Evolutionary conservation across 345 rosid genomes (phyloP), one percentile per base, ranked within the genome.

Genomic region (Populus deltoides): DNA sequence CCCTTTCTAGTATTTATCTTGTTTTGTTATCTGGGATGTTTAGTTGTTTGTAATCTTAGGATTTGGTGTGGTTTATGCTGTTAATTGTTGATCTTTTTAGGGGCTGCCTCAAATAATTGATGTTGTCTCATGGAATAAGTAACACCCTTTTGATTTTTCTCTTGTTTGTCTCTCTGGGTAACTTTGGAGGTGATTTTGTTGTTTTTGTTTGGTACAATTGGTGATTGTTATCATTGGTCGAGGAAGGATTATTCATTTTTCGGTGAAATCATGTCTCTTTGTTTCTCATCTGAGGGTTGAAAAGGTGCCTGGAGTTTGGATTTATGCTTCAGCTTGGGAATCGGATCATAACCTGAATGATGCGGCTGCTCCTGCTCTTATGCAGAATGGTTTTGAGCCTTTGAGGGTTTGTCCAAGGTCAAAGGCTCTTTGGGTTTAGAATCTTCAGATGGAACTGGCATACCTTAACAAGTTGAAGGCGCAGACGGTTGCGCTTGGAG

Each of bases 311-410:
- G 97, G 88, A 59, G 90, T 93, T 68, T 96, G 98, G 97, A 92
- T 92, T 68, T 92, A 92, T 88, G 98, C 98, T 82, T 97, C 98
- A 15, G 97, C 94, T 62, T 93, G 99, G 98, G 97, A 93, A 79
- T 96, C 91, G 43, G 97, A 96, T 84, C 84, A 86, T 51, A 93
- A 93, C 78, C 83, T 92, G 69, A 93, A 93, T 78, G 97, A 89
- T 15, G 81, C 87, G 0, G 92, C 93, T 51, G 97, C 98, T 76
- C 93, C 97, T 77, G 97, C 92, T 71, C 88, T 92, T 22, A 96
- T 93, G 98, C 97, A 90, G 86, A 91, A 82, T 77, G 99, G 97
- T 35, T 41, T 31, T 39, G 43, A 39, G 45, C 45, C 45, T 41
- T 83, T 96, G 85, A 88, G 99, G 78, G 83, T 87, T 31, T 96